Base-by-base conservation (phyloP, 2,329 filamentous ascomycete species). In the Calcarisporium arbuscula region DNA sequence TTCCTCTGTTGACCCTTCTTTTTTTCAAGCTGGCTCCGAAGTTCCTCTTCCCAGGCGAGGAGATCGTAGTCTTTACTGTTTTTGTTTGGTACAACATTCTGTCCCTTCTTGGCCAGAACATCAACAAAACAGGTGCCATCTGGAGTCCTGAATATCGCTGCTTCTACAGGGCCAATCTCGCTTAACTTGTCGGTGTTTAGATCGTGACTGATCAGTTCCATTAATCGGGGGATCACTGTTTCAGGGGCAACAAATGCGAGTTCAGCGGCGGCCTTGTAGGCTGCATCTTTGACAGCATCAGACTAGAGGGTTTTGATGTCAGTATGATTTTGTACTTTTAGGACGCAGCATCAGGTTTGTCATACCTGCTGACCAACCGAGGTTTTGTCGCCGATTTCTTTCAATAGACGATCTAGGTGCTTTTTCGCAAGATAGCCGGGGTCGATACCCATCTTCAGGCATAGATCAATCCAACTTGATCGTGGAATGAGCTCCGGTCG, bases 51-150 rank as follows among this genome's bases (percentile, higher is more conserved):
- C 92, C 94, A 98, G 60, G 95, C 95, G 26, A 95, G 62, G 2
- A 87, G 94, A 49, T 98, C 87, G 50, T 95, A 95, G 55, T 96
- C 92, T 57, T 94, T 95, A 31, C 78, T 82, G 50, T 87, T 95
- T 63, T 95, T 96, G 61, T 88, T 82, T 4, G 87, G 79, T 3
- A 82, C 64, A 23, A 70, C 66, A 41, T 76, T 76, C 39, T 78
- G 77, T 2, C 79, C 67, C 55, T 94, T 94, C 54, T 86, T 89
- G 21, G 83, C 85, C 6, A 98, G 71, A 1, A 96, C 85, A 59
- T 98, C 92, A 15, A 98, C 72, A 49, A 94, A 96, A 11, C 81
- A 74, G 2, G 82, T 89, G 2, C 88, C 90, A 56, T 94, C 87
- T 1, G 88, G 83, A 1, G 90, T 95, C 28, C 87, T 80, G 58